A percentile compares a stretch with the other conserved stretches of the same genome.
phyloP scores from a whole-genome alignment of 2,329 filamentous ascomycete genomes.

The Fusarium falciforme region DNA sequence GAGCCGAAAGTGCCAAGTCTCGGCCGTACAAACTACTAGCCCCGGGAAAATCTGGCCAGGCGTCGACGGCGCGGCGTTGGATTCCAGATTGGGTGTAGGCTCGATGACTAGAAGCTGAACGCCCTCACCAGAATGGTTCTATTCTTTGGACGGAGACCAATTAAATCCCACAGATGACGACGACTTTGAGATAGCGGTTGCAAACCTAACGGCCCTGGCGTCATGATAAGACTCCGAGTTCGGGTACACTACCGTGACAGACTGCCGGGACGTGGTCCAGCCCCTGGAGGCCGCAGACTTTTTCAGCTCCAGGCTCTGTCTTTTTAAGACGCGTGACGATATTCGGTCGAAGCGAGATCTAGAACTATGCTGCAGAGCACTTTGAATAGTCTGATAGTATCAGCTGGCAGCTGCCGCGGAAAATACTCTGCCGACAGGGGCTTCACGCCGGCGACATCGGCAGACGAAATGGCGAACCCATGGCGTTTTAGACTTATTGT shows the following conservation, averaged over 20 bases:
- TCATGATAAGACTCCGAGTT: neutral
- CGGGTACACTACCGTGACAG: neutral
- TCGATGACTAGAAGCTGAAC: neutral
- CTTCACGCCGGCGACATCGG: neutral
- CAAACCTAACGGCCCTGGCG: neutral
- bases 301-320: neutral
- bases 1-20: neutral
- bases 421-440: neutral
- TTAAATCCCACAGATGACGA: neutral
- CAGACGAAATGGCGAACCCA: neutral
- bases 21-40: neutral
- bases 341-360: neutral
- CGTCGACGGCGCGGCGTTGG: neutral
- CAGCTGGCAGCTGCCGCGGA: neutral
- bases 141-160: neutral
- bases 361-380: neutral
- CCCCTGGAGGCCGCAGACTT: neutral
- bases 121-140: neutral
- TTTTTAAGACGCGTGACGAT: neutral
- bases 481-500: neutral
- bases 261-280: neutral
- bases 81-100: neutral
- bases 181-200: neutral
- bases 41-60: neutral
- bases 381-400: neutral